Percentiles rank a stretch among this genome's conserved stretches.
These are phyloP conservation scores for Stropharia rugosoannulata DNA, from an alignment of 768 basidiomycete species.

Conservation along the genomic window DNA sequence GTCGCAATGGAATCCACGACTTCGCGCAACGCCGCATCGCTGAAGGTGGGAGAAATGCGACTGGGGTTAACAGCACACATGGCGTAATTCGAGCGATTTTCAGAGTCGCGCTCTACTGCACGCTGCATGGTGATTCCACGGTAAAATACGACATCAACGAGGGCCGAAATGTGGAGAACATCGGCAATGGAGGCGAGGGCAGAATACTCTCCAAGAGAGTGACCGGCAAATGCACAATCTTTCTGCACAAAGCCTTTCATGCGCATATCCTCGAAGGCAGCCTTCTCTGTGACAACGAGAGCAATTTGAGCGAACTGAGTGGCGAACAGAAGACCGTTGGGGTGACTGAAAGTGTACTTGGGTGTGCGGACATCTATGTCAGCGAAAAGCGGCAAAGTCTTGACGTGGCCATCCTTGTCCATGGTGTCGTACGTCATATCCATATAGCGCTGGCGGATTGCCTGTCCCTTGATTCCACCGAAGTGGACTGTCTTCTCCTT, in stretches of 20 bases:
- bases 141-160: conserved; percentile 99
- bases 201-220: conserved; percentile 98
- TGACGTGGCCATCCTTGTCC: conserved; percentile 94
- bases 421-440: conserved; percentile 98
- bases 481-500: conserved; percentile 99
- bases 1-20: conserved; percentile 90
- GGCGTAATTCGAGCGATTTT: conserved; percentile 94
- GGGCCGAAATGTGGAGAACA: conserved; percentile 90
- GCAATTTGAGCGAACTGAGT: conserved; percentile 99
- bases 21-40: conserved; percentile 92
- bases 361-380: conserved; percentile 95
- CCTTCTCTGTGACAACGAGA: conserved; percentile 96
- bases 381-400: conserved; percentile 93
- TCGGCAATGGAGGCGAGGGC: conserved; percentile 97
- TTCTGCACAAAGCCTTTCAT: conserved; percentile 93
- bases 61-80: conserved; percentile 99
- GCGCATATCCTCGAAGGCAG: conserved; percentile 98
- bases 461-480: conserved; percentile 98
- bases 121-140: conserved; percentile 99
- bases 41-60: conserved; percentile 92
- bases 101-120: conserved; percentile 92
- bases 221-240: conserved; percentile 93
- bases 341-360: conserved; percentile 98
- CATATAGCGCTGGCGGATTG: conserved; percentile 98
- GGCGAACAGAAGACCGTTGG: conserved; percentile 91